Evolutionary conservation across 257 asterid genomes (phyloP), one percentile per base, ranked within the genome.

Genomic region (Ligustrum vulgare): DNA sequence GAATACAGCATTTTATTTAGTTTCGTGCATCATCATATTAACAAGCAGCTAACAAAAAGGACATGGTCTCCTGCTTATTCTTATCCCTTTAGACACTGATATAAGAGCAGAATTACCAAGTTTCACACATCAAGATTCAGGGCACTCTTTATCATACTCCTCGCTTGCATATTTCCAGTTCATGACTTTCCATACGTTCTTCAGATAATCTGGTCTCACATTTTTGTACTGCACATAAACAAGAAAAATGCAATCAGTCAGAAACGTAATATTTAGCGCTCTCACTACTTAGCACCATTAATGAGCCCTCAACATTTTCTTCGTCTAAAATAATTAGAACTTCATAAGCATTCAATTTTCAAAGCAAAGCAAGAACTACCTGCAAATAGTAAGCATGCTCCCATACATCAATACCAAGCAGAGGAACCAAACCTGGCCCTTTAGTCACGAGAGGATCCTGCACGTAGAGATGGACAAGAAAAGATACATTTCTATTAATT

Each of bases 381-480:
- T 89, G 96, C 47, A 88, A 79, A 86, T 91, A 89, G 87, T 91
- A 91, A n/a, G 97, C 97, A 31, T 89, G 97, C 81, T 91, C 96
- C 97, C 97, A 91, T 64, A 91, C 96, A 65, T 91, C 97, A 49
- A 91, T 88, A 60, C 97, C 93, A 74, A 91, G 79, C 80, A 89
- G 85, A 73, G 97, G 97, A 74, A 88, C 85, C 88, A 91, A 84
- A 82, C 77, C 86, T 69, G 91, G 72, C 72, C 93, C 93, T 82
- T 86, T 88, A 41, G 92, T 89, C 78, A 89, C 91, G 36, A 89
- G 83, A 28, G 97, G 97, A 76, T 91, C 96, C 96, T 91, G 91
- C 72, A 69, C 77, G 15, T 76, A 23, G 73, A 39, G 51, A 76
- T 23, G 54, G 36, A 45, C 43, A 25, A n/a, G 43, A 37, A 58